These are phyloP conservation scores for Emergomyces africanus DNA, from an alignment of 2,329 filamentous ascomycete genomes.

Conservation along the genomic window DNA sequence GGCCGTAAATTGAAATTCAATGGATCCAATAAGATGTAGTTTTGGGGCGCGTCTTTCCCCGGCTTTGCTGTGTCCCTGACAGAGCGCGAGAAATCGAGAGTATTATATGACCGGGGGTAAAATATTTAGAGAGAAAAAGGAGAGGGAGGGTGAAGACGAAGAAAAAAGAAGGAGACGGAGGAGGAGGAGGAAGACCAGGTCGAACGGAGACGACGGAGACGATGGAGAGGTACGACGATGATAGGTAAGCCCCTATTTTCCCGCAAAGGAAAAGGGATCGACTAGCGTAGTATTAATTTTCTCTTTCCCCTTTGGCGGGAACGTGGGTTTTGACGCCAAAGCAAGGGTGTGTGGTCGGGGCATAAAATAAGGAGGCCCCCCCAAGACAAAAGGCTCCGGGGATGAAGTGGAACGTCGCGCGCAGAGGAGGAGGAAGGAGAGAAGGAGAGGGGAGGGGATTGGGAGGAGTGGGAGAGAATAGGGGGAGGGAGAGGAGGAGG, in stretches of 20 bases:
- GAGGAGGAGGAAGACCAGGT: too few relatives aligned
- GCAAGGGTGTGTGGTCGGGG: background rate
- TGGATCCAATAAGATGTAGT: background rate
- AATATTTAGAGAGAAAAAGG: background rate
- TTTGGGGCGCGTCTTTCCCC: background rate
- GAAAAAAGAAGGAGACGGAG: background rate
- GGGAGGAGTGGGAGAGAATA: background rate
- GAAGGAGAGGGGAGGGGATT: background rate
- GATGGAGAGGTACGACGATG: background rate
- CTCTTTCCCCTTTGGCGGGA: background rate
- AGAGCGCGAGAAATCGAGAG: background rate
- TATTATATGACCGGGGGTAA: background rate
- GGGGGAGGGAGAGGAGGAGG: background rate
- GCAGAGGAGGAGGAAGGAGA: background rate
- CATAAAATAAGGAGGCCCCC: background rate
- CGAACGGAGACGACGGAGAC: background rate
- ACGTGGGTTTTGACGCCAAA: background rate
- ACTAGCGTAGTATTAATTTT: background rate
- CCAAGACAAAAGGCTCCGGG: background rate
- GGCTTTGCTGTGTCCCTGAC: background rate
- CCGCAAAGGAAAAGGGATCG: background rate
- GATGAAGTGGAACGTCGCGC: background rate
- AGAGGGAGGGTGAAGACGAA: background rate
- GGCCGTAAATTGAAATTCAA: background rate
- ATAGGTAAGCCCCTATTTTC: background rate